A percentile compares a stretch with the other conserved stretches of the same genome.
phyloP scores from a whole-genome alignment of 306 rosid species.

The Vigna radiata region DNA sequence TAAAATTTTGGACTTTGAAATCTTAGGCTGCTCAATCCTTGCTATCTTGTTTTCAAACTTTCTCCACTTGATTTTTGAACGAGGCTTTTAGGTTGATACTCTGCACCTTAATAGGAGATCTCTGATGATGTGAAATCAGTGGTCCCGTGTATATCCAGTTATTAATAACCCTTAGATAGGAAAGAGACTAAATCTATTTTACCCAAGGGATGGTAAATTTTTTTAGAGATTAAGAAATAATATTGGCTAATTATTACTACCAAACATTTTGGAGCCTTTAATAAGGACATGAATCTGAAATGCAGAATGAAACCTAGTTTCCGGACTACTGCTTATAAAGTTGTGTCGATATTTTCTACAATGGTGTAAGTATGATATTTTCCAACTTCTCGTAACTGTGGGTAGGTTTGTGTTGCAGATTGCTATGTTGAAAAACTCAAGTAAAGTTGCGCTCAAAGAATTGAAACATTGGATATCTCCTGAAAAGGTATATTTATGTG shows the following conservation, averaged over 20 bases:
- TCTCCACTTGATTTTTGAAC: neutral
- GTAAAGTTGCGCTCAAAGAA: slow-evolving; percentile 62
- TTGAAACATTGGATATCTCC: slow-evolving; percentile 80
- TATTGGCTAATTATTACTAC: neutral
- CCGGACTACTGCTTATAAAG: slow-evolving; percentile 4
- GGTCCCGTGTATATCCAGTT: neutral
- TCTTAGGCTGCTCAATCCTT: neutral
- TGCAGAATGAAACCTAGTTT: slow-evolving; percentile 6
- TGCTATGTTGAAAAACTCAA: slow-evolving; percentile 70
- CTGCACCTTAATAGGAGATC: slow-evolving; percentile 6
- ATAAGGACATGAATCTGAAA: slow-evolving; percentile 19
- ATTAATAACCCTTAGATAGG: slow-evolving; percentile 15
- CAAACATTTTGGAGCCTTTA: slow-evolving; percentile 14
- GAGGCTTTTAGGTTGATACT: slow-evolving; percentile 25
- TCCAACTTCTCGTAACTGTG: slow-evolving; percentile 35
- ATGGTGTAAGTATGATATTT: slow-evolving; percentile 26
- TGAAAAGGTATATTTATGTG: slow-evolving; percentile 68
- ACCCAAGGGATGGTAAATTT: slow-evolving; percentile 3
- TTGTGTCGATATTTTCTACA: slow-evolving; percentile 26
- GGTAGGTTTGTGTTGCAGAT: slow-evolving; percentile 60
- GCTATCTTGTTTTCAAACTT: slow-evolving; percentile 8
- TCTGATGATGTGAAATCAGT: slow-evolving; percentile 23
- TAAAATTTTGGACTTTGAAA: neutral
- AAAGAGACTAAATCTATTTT: slow-evolving; percentile 27
- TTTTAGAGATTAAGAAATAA: slow-evolving; percentile 9